A percentile compares a stretch with the other conserved stretches of the same genome.
Evolutionary conservation across 768 basidiomycete genomes (phyloP).

Genomic region (Gymnopilus dilepis): DNA sequence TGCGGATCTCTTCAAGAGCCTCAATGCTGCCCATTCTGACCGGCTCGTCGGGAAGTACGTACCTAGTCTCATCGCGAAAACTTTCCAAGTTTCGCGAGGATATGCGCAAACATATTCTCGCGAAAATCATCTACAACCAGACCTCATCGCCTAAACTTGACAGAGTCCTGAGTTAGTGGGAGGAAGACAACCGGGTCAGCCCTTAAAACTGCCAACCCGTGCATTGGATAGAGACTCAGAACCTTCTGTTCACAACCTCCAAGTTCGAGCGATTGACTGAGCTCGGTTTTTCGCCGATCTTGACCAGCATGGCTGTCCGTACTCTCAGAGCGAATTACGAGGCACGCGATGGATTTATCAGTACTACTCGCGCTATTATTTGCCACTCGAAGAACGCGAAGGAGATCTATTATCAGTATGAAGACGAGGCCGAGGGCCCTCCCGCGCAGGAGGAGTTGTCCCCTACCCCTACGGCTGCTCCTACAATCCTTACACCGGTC

Average conservation of each 20-base stretch:
- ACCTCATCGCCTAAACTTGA: constrained; percentile 94
- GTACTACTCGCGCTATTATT: constrained; percentile 78
- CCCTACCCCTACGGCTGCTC: constrained; percentile 34
- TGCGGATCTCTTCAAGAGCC: constrained; percentile 95
- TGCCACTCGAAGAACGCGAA: constrained; percentile 96
- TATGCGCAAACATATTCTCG: no score
- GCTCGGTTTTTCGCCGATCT: constrained; percentile 93
- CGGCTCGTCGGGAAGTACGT: constrained; percentile 95
- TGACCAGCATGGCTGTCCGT: constrained; percentile 92
- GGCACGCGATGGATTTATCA: constrained; percentile 81
- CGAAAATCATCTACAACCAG: constrained; percentile 96
- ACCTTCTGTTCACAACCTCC: constrained; percentile 85
- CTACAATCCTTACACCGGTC: constrained; percentile 44
- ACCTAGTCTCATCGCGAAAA: constrained; percentile 92
- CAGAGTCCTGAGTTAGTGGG: constrained; percentile 94
- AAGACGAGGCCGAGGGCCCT: constrained; percentile 72
- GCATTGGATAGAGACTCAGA: constrained; percentile 99
- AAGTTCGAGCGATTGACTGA: constrained; percentile 94
- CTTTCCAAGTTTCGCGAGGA: constrained; percentile 80
- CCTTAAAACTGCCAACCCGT: constrained; percentile 91
- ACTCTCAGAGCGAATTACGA: constrained; percentile 96
- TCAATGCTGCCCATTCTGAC: constrained; percentile 89
- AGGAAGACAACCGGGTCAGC: constrained; percentile 87
- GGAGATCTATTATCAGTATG: constrained; percentile 98
- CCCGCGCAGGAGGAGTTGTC: constrained; percentile 40